Evolutionary conservation across 225 moss, liverwort and hornwort species (phyloP).

Genomic region (Bryoerythrophyllum caledonicum): DNA sequence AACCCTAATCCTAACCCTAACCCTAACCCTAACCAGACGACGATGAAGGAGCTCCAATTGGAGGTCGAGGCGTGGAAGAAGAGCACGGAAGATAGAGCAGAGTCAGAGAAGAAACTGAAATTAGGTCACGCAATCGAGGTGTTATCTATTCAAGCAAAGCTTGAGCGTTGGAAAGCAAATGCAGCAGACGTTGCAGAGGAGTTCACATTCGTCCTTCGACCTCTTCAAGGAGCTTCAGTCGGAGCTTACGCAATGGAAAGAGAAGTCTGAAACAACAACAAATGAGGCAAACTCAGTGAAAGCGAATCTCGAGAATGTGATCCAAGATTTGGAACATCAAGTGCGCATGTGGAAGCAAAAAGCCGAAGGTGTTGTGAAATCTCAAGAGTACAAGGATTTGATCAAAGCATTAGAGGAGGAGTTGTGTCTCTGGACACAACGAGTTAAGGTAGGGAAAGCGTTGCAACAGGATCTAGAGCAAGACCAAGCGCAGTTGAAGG

Average conservation of each 20-base stretch:
- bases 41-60: slow-evolving; percentile 29
- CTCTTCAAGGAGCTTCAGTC: slow-evolving; percentile 33
- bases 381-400: slow-evolving; percentile 41
- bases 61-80: slow-evolving; percentile 37
- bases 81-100: slow-evolving; percentile 23
- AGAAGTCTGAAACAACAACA: slow-evolving; percentile 30
- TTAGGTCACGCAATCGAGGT: background rate
- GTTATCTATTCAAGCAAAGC: slow-evolving; percentile 28
- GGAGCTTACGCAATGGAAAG: slow-evolving; percentile 44
- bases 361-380: slow-evolving; percentile 35
- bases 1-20: too few species aligned
- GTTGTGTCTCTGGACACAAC: slow-evolving; percentile 46
- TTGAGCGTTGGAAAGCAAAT: slow-evolving; percentile 38
- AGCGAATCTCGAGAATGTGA: slow-evolving; percentile 27
- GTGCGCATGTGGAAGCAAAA: slow-evolving; percentile 37
- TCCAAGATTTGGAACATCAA: slow-evolving; percentile 36
- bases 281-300: slow-evolving; percentile 25
- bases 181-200: slow-evolving; percentile 33
- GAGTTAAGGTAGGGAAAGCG: slow-evolving; percentile 35
- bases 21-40: too few species aligned
- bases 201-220: slow-evolving; percentile 28
- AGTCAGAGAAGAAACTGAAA: slow-evolving; percentile 29
- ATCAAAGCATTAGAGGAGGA: slow-evolving; percentile 52
- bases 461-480: slow-evolving; percentile 35
- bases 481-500: slow-evolving; percentile 25